phyloP scores from a whole-genome alignment of 108 stramenopile species.

The Fragilaria crotonensis region DNA sequence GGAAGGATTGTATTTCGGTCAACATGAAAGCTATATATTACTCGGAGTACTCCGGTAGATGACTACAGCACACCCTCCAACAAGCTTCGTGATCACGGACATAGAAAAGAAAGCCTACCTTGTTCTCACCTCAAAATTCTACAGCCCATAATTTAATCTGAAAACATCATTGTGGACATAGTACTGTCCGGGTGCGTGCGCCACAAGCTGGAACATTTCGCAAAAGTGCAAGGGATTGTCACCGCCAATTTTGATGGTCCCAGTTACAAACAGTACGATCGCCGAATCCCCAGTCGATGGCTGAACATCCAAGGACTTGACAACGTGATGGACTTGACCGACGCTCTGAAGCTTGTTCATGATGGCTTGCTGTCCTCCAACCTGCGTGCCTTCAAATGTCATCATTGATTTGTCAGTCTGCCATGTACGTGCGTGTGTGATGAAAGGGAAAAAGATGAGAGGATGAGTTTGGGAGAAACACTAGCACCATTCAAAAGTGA shows the following conservation, averaged over 20 bases:
- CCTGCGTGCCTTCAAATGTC: slow-evolving; percentile 82
- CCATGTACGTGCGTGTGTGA: neutral
- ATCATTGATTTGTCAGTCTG: slow-evolving; percentile 66
- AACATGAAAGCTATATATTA: no score
- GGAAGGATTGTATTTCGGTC: no score
- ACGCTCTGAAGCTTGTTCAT: slow-evolving; percentile 57
- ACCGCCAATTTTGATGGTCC: slow-evolving; percentile 67
- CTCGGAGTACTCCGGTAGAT: no score
- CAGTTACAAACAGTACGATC: slow-evolving; percentile 84
- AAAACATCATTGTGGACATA: slow-evolving; percentile 94
- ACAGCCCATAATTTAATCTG: slow-evolving; percentile 91
- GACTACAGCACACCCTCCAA: no score
- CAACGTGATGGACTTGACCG: slow-evolving; percentile 53
- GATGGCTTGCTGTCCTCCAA: slow-evolving; percentile 56
- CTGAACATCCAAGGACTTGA: slow-evolving; percentile 86
- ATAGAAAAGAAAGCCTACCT: no score
- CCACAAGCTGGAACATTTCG: slow-evolving; percentile 88
- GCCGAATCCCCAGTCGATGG: slow-evolving; percentile 50
- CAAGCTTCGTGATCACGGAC: no score
- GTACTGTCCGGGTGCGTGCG: slow-evolving; percentile 76
- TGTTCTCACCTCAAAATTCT: slow-evolving; percentile 7
- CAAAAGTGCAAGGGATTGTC: slow-evolving; percentile 94
- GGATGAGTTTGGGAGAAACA: neutral
- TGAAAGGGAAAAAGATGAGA: slow-evolving; percentile 4
- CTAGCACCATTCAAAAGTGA: neutral